Evolutionary conservation across 1,284 basidiomycete species (phyloP), one percentile per base, ranked within the genome.

Genomic region (Marasmius tenuissimus): DNA sequence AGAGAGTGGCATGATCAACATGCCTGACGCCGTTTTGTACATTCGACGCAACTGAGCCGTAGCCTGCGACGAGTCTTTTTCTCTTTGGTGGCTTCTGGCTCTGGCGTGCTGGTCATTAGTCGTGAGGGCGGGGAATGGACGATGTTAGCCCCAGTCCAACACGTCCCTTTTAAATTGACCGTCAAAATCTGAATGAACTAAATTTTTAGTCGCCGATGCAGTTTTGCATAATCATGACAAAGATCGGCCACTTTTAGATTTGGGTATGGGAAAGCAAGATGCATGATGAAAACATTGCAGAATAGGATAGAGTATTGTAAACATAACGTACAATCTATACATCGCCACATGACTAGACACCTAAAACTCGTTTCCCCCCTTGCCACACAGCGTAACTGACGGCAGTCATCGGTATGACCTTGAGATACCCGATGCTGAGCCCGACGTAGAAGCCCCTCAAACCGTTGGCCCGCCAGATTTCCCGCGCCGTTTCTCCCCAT

Each of bases 321-420:
- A 56, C 42, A 57, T 63, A 65, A 65, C 64, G 62, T 65, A 64
- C 63, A 59, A 39, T 53, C 35, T 33, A 57, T 60, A 56, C 58
- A 61, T 53, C 39, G 27, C 22, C 47, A 58, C 34, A 35, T 71
- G 76, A 67, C 58, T 75, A 76, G 52, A 88, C 78, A 62, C 80
- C 81, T 57, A 93, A 73, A 42, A 87, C 57, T 54, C 84, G 76
- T 75, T 91, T 92, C 69, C 85, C 82, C 63, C 83, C 81, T 73
- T 92, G 88, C 92, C 92, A 93, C 33, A 87, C 87, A 37, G 88
- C 80, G 69, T 86, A 94, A 72, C 87, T 91, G 59, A 93, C 87
- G 60, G 91, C 91, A 12, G 93, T 97, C 96, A 98, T 98, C 12
- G 97, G 97, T 58, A 98, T 85, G n/a, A 98, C 90, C 80, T 99